Evolutionary conservation across 2,329 filamentous ascomycete genomes (phyloP), one percentile per base, ranked within the genome.

Genomic region (Diaporthe sp.): DNA sequence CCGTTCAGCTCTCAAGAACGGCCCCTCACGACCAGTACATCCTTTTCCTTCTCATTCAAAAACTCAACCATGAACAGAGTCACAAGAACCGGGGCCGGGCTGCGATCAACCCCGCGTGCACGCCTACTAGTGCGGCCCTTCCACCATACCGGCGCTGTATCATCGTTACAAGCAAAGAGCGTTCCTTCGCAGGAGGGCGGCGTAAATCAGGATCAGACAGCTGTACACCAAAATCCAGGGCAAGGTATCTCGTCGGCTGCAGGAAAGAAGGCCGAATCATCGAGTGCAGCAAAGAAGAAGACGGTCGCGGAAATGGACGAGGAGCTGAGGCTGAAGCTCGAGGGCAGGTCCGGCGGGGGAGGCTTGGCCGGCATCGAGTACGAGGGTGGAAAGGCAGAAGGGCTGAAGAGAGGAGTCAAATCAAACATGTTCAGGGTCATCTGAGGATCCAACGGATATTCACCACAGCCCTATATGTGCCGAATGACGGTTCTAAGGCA

Each of bases 401-500:
- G 92, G 0, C 92, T 96, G 88, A 95, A 94, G 83, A 86, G 93
- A 66, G 88, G 92, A 47, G 94, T 96, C 15, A 92, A 88, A 81
- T 90, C 92, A 70, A 95, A 95, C 78, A 95, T 95, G 93, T 95
- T 95, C 81, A 86, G 93, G 22, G 89, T 93, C 75, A 94, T 94
- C 27, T 91, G 78, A 82, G 22, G 63, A 86, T 32, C 17, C n/a
- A 68, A 17, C 9, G 32, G 47, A 27, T 22, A 4, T 27, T 15
- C 2, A 39, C 10, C 15, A 15, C n/a, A 9, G n/a, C 32, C 22
- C 27, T 39, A 9, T 25, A 6, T n/a, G 12, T 25, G 61, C 59
- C 27, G 27, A n/a, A 50, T 22, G 22, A 35, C 22, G 30, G 30
- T 27, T 7, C 30, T 12, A 3, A 8, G 61, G 61, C 44, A 27